Evolutionary conservation across 768 basidiomycete genomes (phyloP).

Genomic region (Wakefieldia striispora): DNA sequence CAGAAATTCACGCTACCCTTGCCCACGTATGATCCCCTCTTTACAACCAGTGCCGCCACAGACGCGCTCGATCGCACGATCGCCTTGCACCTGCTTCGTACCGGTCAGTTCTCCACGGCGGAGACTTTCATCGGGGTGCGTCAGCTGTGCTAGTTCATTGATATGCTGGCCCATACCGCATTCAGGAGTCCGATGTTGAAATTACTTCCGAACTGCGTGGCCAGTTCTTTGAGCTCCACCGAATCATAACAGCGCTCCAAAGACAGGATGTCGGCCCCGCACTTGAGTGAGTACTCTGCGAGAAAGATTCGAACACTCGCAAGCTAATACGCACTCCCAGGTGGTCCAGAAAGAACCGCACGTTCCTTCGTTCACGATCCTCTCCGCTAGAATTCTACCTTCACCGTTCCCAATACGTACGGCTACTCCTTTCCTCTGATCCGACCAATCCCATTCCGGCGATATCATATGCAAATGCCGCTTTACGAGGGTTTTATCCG

Average conservation of each 20-base stretch:
- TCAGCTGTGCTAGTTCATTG: conserved; percentile 9
- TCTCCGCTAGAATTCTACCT: conserved; percentile 89
- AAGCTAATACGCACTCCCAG: conserved; percentile 38
- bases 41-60: conserved; percentile 57
- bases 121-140: conserved; percentile 71
- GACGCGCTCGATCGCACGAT: conserved; percentile 67
- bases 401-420: conserved; percentile 88
- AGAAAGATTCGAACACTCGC: neutral
- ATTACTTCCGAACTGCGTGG: conserved; percentile 48
- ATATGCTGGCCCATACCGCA: neutral
- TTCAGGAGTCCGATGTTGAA: conserved; percentile 65
- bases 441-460: conserved; percentile 58
- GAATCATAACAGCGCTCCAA: conserved; percentile 65
- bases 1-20: conserved; percentile 61
- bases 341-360: conserved; percentile 70
- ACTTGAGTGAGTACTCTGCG: conserved; percentile 54
- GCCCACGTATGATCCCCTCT: conserved; percentile 66
- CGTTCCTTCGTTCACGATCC: conserved; percentile 63
- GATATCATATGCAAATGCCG: conserved; percentile 69
- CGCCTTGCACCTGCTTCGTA: conserved; percentile 74
- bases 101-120: conserved; percentile 76
- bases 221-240: conserved; percentile 69
- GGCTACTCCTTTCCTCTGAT: conserved; percentile 63
- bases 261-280: conserved; percentile 71
- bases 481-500: conserved; percentile 61